A percentile compares a stretch with the other conserved stretches of the same genome.
phyloP scores from a whole-genome alignment of 1,139 yeast species.

The Nakaseomyces glabratus region DNA sequence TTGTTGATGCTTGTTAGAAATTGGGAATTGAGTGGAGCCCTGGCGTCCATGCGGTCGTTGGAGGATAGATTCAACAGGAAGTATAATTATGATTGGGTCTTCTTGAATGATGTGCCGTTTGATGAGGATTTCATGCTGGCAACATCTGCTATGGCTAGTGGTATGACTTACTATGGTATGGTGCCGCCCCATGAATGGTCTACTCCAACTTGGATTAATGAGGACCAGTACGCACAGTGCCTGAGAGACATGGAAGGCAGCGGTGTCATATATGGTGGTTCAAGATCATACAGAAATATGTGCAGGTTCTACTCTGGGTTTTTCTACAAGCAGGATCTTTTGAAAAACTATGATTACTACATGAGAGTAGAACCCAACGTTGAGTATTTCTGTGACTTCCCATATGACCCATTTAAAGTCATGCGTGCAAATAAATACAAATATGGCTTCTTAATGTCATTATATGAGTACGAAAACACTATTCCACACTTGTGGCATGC shows the following conservation, averaged over 20 bases:
- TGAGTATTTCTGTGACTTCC: conserved; percentile 66
- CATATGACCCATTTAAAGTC: conserved; percentile 72
- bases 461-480: conserved; percentile 76
- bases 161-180: conserved; percentile 42
- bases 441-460: conserved; percentile 72
- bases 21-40: conserved; percentile 54
- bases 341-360: conserved; percentile 71
- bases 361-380: conserved; percentile 95
- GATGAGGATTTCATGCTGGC: conserved; percentile 38
- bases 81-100: conserved; percentile 66
- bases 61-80: conserved; percentile 66
- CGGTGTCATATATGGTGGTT: conserved; percentile 51
- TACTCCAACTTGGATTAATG: conserved; percentile 48
- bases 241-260: conserved; percentile 36
- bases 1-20: conserved; percentile 65
- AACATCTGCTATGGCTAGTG: conserved; percentile 37
- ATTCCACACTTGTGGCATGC: conserved; percentile 77
- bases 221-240: conserved; percentile 25
- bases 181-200: conserved; percentile 48
- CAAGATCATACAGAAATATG: conserved; percentile 71
- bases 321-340: conserved; percentile 67
- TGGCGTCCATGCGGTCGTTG: conserved; percentile 49
- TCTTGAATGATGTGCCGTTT: conserved; percentile 52
- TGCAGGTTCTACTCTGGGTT: conserved; percentile 89
- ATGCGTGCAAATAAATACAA: conserved; percentile 66